These are phyloP conservation scores for Mycena chlorophos DNA, from an alignment of 768 basidiomycete species.

Conservation along the genomic window DNA sequence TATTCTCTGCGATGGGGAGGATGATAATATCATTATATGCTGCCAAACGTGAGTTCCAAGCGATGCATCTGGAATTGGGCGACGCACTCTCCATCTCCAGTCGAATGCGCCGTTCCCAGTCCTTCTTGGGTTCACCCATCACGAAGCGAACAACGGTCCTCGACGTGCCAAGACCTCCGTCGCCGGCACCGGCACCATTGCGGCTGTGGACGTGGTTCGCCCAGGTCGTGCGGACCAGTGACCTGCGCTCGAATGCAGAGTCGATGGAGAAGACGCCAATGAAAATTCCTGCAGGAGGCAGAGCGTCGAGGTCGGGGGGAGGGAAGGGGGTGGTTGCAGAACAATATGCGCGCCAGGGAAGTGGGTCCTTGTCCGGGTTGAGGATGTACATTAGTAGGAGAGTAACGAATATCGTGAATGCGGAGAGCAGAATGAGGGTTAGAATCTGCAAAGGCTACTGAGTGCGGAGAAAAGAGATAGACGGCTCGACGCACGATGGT, in stretches of 20 bases:
- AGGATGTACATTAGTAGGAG: constrained; percentile 87
- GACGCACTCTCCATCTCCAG: constrained; percentile 89
- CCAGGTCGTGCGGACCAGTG: constrained; percentile 87
- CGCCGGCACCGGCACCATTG: constrained; percentile 68
- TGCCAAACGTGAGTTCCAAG: constrained; percentile 28
- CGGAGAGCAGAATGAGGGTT: constrained; percentile 71
- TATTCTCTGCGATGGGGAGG: constrained; percentile 85
- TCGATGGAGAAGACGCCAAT: constrained; percentile 91
- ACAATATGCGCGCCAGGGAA: constrained; percentile 95
- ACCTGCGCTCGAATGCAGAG: constrained; percentile 78
- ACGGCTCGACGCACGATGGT: constrained; percentile 63
- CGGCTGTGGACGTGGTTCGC: constrained; percentile 80
- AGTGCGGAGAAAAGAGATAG: constrained; percentile 1
- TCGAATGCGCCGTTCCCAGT: constrained; percentile 76
- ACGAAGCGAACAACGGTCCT: constrained; percentile 87
- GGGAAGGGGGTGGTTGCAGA: constrained; percentile 64
- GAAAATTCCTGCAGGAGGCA: constrained; percentile 84
- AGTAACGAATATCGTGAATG: constrained; percentile 82
- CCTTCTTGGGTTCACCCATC: constrained; percentile 77
- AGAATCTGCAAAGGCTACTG: constrained; percentile 51
- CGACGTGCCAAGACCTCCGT: constrained; percentile 72
- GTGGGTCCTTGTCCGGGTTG: constrained; percentile 92
- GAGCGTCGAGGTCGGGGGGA: constrained; percentile 64
- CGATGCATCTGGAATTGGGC: constrained; percentile 9
- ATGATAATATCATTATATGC: constrained; percentile 86